Base-by-base conservation (phyloP, 2,329 filamentous ascomycete genomes). In the Fusarium palustre region DNA sequence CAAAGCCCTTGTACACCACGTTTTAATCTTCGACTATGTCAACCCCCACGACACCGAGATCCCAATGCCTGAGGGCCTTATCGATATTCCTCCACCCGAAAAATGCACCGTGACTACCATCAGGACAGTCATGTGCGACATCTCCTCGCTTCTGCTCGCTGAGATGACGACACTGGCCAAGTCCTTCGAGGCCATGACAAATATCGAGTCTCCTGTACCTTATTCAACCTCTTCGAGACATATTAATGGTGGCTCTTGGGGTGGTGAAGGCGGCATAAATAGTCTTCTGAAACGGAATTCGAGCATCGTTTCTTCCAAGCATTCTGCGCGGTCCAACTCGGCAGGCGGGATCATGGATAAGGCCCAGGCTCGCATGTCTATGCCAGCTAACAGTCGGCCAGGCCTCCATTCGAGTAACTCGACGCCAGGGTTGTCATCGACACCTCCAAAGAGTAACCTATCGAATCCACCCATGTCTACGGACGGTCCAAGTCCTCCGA, bases 91-190 rank as follows among this genome's bases (percentile, higher is more conserved):
- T 18, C 88, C 90, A 0, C 82, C 83, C 22, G 86, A 90, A 59
- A 83, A 88, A 30, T 92, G 90, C 46, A 92, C 90, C 74, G 86
- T 88, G 49, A 96, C 93, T 3, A 96, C 93, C 2, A 90, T 94
- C 78, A 93, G 92, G 80, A 92, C 91, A 0, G 85, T 92, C 74
- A 90, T 95, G 87, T 93, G 91, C 75, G 90, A 93, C 77, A 87
- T 94, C 57, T 92, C 91, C 5, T 91, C 91, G 15, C 76, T 92
- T 54, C 79, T 95, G 47, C 82, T 95, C 24, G 91, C 91, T 22
- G 92, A 93, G 79, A 89, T 95, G 86, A 91, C 90, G 31, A 88
- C 87, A 2, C 84, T 93, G 61, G 91, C 91, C 59, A 92, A 88
- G 73, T 91, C 88, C 0, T 87, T 92, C 59, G 91, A 94, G 77